Evolutionary conservation across 805 yeast genomes (phyloP), one percentile per base, ranked within the genome.

Genomic region (Metahyphopichia silvanorum): DNA sequence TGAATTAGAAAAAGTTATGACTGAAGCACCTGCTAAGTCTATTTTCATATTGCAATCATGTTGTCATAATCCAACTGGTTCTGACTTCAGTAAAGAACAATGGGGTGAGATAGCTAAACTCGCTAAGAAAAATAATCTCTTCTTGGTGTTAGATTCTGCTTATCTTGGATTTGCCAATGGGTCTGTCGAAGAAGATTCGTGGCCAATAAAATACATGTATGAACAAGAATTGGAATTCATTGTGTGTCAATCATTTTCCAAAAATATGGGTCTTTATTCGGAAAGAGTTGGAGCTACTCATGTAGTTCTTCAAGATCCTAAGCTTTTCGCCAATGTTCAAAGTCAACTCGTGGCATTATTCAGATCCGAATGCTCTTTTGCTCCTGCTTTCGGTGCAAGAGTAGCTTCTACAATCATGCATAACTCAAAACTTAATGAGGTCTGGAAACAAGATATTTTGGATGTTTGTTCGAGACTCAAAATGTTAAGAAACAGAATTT

Each of bases 181-280:
- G 32, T 77, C 82, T 46, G 71, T 84, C 44, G 82, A 75, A 40
- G 70, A 73, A 40, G 72, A 66, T 41, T 67, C 69, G 1, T 64
- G 62, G 60, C 55, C 63, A 10, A 43, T 65, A n/a, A 46, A 69
- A 40, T 48, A 57, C 40, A 56, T 64, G 21, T 50, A 50, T 43
- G 46, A 43, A 8, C 46, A 44, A 34, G 46, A 49, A 9, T 16
- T 39, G 79, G 86, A 53, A 67, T 79, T 47, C 27, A 31, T 57
- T 13, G 60, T 55, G 13, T 55, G 63, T 36, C 65, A 64, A 42
- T 61, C 68, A 11, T 64, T 61, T 43, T 57, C 69, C 34, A 64
- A 64, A 39, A 64, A 63, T 48, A 47, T 64, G 64, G 71, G 67
- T 6, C 51, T 64, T 35, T 64, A 64, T 40, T 57, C 66, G 18